These are phyloP conservation scores for Escallonia herrerae DNA, from an alignment of 129 eudicot species.

Conservation along the genomic window DNA sequence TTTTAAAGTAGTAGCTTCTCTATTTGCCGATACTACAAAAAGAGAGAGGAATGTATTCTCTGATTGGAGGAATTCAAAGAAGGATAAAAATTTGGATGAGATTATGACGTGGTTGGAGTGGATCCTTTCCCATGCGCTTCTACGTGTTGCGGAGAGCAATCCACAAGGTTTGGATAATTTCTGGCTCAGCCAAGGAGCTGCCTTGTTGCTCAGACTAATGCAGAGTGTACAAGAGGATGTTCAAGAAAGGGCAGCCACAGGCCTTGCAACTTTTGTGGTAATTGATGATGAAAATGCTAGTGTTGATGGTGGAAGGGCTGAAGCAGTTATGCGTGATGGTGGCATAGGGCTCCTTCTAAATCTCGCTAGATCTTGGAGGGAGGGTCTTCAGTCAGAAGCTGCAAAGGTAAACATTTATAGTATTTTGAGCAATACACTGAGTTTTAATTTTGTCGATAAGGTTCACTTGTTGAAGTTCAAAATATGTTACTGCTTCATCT, in stretches of 20 bases:
- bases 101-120: slow-evolving; percentile 87
- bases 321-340: slow-evolving; percentile 86
- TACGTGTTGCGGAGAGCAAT: slow-evolving; percentile 87
- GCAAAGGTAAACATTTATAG: slow-evolving; percentile 57
- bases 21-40: slow-evolving; percentile 53
- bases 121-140: slow-evolving; percentile 72
- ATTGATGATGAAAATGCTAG: slow-evolving; percentile 91
- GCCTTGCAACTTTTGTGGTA: slow-evolving; percentile 91
- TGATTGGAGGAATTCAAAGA: slow-evolving; percentile 56
- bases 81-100: slow-evolving; percentile 49
- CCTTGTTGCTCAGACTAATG: slow-evolving; percentile 63
- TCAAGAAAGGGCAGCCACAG: slow-evolving; percentile 90
- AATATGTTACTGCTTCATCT: not conserved
- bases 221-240: slow-evolving; percentile 94
- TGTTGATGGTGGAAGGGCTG: slow-evolving; percentile 79
- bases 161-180: slow-evolving; percentile 76
- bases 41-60: slow-evolving; percentile 50
- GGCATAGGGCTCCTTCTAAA: slow-evolving; percentile 79
- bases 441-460: not conserved
- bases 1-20: slow-evolving; percentile 45
- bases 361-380: slow-evolving; percentile 87
- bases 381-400: slow-evolving; percentile 92
- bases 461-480: not conserved
- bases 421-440: too few relatives aligned
- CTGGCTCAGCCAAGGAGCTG: slow-evolving; percentile 89